Evolutionary conservation across 2,329 filamentous ascomycete species (phyloP), one percentile per base, ranked within the genome.

Genomic region (Talaromyces amestolkiae): DNA sequence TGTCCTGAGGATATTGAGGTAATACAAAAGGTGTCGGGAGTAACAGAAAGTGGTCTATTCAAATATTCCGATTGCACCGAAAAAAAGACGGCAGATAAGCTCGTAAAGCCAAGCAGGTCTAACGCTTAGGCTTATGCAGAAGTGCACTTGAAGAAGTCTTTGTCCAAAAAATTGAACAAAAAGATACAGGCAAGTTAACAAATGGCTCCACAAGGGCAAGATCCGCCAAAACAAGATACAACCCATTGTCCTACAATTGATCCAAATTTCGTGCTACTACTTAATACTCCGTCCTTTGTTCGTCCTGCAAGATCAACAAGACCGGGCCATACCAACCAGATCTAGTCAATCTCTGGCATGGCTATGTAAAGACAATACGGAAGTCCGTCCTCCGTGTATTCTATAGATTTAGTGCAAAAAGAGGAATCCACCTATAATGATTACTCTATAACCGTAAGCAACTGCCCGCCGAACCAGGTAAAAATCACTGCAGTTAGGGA

Each of bases 301-400:
- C 11, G 31, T 61, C 9, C 11, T 47, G 31, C 19, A 19, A 53
- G 33, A 43, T 53, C 59, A 53, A 22, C 59, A 27, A 17, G 7
- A 41, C 59, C 31, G 37, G 10, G 43, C 27, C 58, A 60, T 31
- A 49, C 35, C 37, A 19, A 61, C 47, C 31, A 49, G n/a, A 22
- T 37, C 31, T 39, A 47, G 43, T 17, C 43, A 51, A 35, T 37
- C 51, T 37, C 31, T 13, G 13, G 39, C 58, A 31, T 39, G 45
- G 33, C 31, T 15, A 37, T 61, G 58, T 24, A 11, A 61, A 22
- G 43, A 51, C 43, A 27, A 39, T 39, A 51, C 59, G 59, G 59
- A 39, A 56, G n/a, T 56, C 53, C n/a, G 53, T 22, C 33, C n/a
- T 37, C 53, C 53, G 53, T 15, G 53, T 56, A 39, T 37, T 22